Evolutionary conservation across 2,329 filamentous ascomycete species (phyloP), one percentile per base, ranked within the genome.

Genomic region (Ceratocystis colombiana): DNA sequence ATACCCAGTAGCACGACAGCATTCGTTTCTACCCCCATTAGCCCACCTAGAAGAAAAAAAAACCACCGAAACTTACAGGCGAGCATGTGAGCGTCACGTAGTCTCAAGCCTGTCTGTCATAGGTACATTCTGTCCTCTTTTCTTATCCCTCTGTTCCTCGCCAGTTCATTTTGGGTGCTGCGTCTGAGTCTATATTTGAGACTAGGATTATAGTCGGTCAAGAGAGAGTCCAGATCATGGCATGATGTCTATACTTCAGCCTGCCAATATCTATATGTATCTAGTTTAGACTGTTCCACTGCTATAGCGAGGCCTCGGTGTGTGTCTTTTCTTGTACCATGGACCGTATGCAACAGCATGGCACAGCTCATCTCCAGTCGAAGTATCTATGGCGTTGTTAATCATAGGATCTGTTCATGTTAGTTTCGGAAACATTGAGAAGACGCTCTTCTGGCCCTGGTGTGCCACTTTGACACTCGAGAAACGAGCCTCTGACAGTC

Each of bases 401-500:
- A 8, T 1, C 5, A 25, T 37, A 5, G 55, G 5, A 3, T 33
- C 55, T 5, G 15, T 50, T 67, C 17, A 22, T 28, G 5, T 33
- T 30, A 22, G 25, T 50, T 41, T 33, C 12, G 64, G 63, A 66
- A 64, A 84, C 70, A 84, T 76, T 22, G 76, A 77, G 71, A 84
- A 82, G 55, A 92, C 83, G 74, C 86, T 88, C 69, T 77, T 77
- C 73, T 91, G 88, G 3, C 82, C 79, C 70, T 79, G 82, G 0
- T 81, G 74, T 5, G 84, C 85, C 63, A 88, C 74, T 70, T 83
- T 85, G 70, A 88, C 73, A 55, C 79, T 82, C 44, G 83, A 80
- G 73, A 92, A 96, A 64, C 83, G 79, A 33, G 85, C 82, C 76
- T 96, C 92, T 0, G 88, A 80, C 53, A 95, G 78, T 66, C 91